Evolutionary conservation across 1,139 yeast genomes (phyloP), one percentile per base, ranked within the genome.

Genomic region (Yamadazyma spencermartinsiae): DNA sequence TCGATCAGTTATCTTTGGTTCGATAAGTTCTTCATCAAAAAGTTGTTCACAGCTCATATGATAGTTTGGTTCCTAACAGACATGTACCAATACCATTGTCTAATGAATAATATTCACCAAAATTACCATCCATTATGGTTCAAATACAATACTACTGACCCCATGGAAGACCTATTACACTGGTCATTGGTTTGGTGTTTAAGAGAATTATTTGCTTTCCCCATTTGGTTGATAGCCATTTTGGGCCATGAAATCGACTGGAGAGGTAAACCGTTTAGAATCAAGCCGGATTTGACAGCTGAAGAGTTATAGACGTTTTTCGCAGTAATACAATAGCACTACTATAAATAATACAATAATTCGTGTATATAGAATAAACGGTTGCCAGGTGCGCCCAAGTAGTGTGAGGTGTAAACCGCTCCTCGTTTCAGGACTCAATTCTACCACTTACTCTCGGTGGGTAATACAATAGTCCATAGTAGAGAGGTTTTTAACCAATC

Each of bases 211-310:
- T 62, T 87, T 42, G 96, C 96, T 1, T 65, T 88, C 24, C 96
- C 96, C 0, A 79, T 88, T 18, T 88, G 97, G 97, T 46, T 83
- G 3, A 69, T 66, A 28, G 95, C 96, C 1, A 83, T 88, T 83
- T 51, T 71, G 31, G 96, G 96, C 0, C 82, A 84, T 26, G 75
- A 73, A 38, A 84, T 88, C 29, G 83, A 80, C 44, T 88, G 97
- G 97, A 68, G 97, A 44, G 86, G 88, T 18, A 71, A 78, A 43
- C 88, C 89, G 3, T 88, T 87, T 56, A 68, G 67, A 44, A 88
- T 88, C 46, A 76, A 80, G 41, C 67, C 79, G 5, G 96, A 88
- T 55, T 65, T 86, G 42, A 80, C 88, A 2, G 95, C 95, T 0
- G 90, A 81, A 54, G 88, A 79, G 54, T 60, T 81, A 23, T 46